Conservation (phyloP, 306 rosid species). For the Glycine tomentella region DNA sequence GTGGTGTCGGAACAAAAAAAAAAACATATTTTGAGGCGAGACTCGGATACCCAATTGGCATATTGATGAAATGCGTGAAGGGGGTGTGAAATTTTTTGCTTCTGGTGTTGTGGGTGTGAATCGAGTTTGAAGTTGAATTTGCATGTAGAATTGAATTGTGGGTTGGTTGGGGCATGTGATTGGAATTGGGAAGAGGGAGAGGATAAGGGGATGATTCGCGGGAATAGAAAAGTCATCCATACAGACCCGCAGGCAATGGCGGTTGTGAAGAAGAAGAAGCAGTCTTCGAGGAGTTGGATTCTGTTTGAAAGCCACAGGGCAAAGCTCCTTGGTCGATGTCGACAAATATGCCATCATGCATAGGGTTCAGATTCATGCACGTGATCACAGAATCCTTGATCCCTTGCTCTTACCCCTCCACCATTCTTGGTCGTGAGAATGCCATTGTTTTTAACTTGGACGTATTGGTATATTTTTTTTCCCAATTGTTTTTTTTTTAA, state of each 20-base stretch:
- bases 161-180: constrained; percentile 40
- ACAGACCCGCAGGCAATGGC: constrained; percentile 66
- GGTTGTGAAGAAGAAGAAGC: constrained; percentile 78
- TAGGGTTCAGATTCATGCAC: constrained; percentile 87
- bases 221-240: constrained; percentile 68
- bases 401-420: too few relatives aligned
- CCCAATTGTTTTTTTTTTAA: background rate
- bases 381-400: constrained; percentile 50
- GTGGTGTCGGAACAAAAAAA: background rate
- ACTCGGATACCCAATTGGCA: constrained; percentile 36
- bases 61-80: constrained; percentile 36
- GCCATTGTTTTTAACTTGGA: constrained; percentile 88
- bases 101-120: background rate
- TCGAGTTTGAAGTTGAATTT: background rate
- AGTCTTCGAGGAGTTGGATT: constrained; percentile 84
- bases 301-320: constrained; percentile 59
- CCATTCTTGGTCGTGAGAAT: constrained; percentile 69
- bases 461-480: too few relatives aligned
- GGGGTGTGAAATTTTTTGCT: background rate
- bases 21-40: background rate
- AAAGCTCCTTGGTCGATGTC: constrained; percentile 74
- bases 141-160: background rate
- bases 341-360: constrained; percentile 94
- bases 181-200: constrained; percentile 21
- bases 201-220: constrained; percentile 75